Conservation (phyloP, 2,329 filamentous ascomycete species). For the Lachnellula arida region DNA sequence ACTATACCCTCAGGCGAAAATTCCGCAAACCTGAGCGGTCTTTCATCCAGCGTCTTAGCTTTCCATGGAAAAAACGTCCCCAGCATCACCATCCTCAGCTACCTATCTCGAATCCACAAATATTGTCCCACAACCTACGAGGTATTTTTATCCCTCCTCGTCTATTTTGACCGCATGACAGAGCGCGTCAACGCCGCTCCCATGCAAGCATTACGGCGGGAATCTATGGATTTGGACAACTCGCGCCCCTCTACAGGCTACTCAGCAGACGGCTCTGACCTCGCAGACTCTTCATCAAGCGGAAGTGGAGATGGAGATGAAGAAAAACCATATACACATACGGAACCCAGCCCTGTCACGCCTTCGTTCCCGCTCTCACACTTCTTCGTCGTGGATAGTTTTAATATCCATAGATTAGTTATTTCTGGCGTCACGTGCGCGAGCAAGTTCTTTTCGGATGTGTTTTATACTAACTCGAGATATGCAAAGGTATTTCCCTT, state of each 20-base stretch:
- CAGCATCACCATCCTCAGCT: constrained; percentile 94
- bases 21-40: constrained; percentile 53
- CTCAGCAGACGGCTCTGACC: constrained; percentile 29
- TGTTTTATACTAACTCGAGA: constrained; percentile 98
- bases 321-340: constrained; percentile 26
- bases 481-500: constrained; percentile 79
- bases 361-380: constrained; percentile 46
- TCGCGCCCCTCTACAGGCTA: constrained; percentile 26
- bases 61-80: constrained; percentile 99
- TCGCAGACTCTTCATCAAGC: constrained; percentile 27
- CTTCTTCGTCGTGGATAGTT: constrained; percentile 95
- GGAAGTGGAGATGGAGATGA: constrained; percentile 23
- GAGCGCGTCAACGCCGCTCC: constrained; percentile 85
- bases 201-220: constrained; percentile 56
- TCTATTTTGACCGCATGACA: constrained; percentile 99
- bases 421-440: constrained; percentile 97
- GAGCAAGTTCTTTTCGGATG: constrained; percentile 98
- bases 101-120: constrained; percentile 93
- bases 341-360: constrained; percentile 16
- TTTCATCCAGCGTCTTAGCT: constrained; percentile 74
- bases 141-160: constrained; percentile 88
- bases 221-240: constrained; percentile 25
- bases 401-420: constrained; percentile 94
- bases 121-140: constrained; percentile 99
- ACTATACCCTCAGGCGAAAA: constrained; percentile 55